Conservation (phyloP, 1,284 basidiomycete species). For the Austropuccinia psidii region DNA sequence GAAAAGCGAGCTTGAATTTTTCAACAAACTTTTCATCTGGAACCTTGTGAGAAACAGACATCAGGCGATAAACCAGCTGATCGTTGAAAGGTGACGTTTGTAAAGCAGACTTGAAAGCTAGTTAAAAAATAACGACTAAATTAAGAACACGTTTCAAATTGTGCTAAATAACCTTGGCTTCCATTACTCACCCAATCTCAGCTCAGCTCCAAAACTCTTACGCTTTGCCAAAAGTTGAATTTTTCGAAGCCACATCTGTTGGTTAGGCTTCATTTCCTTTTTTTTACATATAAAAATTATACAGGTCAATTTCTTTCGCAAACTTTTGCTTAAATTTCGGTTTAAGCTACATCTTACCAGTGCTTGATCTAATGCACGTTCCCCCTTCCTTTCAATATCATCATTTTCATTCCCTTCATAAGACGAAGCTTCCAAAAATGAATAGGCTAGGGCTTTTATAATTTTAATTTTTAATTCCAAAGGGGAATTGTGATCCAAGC, state of each 20-base stretch:
- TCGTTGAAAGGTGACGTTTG: constrained; percentile 28
- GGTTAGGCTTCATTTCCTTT: constrained; percentile 16
- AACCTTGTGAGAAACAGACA: constrained; percentile 11
- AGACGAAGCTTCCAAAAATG: constrained; percentile 24
- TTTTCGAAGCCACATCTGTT: constrained; percentile 30
- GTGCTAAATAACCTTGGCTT: background rate
- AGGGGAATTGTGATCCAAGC: background rate
- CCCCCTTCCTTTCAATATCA: constrained; percentile 25
- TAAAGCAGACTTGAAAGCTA: constrained; percentile 23
- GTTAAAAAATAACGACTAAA: background rate
- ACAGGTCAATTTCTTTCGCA: background rate
- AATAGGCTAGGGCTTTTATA: constrained; percentile 23
- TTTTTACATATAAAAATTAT: background rate
- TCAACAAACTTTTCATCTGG: constrained; percentile 27
- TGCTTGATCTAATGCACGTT: constrained; percentile 35
- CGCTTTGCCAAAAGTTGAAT: constrained; percentile 8
- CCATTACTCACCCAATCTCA: constrained; percentile 17
- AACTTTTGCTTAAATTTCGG: too few relatives aligned
- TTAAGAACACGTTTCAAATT: background rate
- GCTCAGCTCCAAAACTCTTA: constrained; percentile 11
- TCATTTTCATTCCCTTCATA: background rate
- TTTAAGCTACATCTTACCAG: too few relatives aligned
- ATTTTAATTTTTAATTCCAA: constrained; percentile 28
- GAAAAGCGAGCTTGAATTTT: too few relatives aligned
- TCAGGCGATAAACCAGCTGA: constrained; percentile 6